Evolutionary conservation across 2,329 filamentous ascomycete genomes (phyloP), one percentile per base, ranked within the genome.

Genomic region (Domatiomyces catenatus): DNA sequence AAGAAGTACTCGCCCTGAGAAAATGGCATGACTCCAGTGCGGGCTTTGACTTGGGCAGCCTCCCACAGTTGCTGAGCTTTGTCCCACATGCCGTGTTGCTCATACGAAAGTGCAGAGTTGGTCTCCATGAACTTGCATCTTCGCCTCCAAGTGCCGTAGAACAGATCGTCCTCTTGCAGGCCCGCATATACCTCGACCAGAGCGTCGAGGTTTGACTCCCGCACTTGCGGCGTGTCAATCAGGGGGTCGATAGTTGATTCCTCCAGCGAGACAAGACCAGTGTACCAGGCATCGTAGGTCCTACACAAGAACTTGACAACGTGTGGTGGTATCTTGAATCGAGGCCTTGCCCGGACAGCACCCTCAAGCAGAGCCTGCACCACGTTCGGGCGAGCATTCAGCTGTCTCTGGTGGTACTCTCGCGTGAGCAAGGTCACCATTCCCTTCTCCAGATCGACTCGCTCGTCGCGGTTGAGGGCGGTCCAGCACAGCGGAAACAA

Each of bases 41-140:
- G 80, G 44, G 93, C 92, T 66, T 96, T 98, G 65, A 98, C 87
- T 67, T 98, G 93, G 0, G 93, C 92, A 50, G 83, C 83, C 67
- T 99, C 92, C 66, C 96, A 98, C 71, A 95, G 83, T 62, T 86
- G 85, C 69, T 98, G 93, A 1, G 93, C 89, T 68, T 96, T 96
- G 61, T 98, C 92, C 93, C 92, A 98, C 79, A 96, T 94, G 46
- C 92, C 92, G 60, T 94, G 94, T 64, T 99, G 93, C 69, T 99
- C 93, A 60, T 95, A 98, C 0, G 92, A 98, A 6, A 99, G 73
- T 1, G 89, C 92, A 12, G 92, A 87, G 63, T 98, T 99, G 7
- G 89, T 96, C 71, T 98, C 93, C 5, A 98, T 84, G 62, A 94
- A 98, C 58, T 94, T 87, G 65, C 89, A 94, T 45, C 92, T 82